Conservation (phyloP, 1,284 basidiomycete genomes). For the Ganoderma resinaceum region DNA sequence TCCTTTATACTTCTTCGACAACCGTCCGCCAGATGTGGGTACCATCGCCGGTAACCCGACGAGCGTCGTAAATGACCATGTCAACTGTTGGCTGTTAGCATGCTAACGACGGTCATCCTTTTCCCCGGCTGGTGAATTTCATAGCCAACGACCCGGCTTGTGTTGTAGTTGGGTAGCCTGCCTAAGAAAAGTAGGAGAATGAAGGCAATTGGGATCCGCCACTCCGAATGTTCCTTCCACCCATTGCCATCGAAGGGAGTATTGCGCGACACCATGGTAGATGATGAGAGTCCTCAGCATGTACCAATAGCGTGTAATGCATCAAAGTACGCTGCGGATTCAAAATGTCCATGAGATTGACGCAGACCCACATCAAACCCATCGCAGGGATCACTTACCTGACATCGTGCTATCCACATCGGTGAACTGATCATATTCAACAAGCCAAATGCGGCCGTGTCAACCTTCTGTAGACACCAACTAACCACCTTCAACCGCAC, state of each 20-base stretch:
- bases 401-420: neutral
- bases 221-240: neutral
- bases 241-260: neutral
- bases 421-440: neutral
- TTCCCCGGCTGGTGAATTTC: neutral
- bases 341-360: neutral
- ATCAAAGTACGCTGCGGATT: neutral
- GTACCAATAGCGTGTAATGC: neutral
- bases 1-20: neutral
- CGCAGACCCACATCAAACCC: neutral
- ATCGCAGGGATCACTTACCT: neutral
- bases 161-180: neutral
- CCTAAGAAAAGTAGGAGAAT: neutral
- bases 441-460: neutral
- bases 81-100: neutral
- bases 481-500: neutral
- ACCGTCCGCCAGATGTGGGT: neutral
- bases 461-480: neutral
- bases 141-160: neutral
- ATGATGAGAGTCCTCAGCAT: neutral
- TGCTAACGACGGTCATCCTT: neutral
- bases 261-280: neutral
- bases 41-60: neutral
- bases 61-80: neutral
- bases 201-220: neutral